phyloP scores from a whole-genome alignment of 805 yeast genomes.

The Sugiyamaella smithiae region DNA sequence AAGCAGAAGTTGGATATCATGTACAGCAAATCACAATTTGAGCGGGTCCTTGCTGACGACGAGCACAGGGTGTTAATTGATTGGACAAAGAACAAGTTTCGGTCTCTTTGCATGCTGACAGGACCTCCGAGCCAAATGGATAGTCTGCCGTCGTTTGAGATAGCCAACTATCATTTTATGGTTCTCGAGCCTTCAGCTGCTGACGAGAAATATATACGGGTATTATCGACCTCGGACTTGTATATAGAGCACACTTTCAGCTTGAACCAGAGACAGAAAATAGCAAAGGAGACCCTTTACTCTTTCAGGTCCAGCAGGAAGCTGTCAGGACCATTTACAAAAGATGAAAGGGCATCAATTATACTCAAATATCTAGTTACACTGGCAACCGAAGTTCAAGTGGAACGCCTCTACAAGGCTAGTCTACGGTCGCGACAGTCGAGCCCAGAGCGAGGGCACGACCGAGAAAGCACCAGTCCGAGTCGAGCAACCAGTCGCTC shows the following conservation, averaged over 20 bases:
- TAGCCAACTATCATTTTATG: conserved; percentile 28
- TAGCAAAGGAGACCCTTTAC: conserved; percentile 38
- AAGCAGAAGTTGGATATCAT: conserved; percentile 49
- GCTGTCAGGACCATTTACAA: conserved; percentile 19
- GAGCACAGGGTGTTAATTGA: conserved; percentile 66
- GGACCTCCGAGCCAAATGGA: conserved; percentile 44
- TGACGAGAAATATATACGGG: conserved; percentile 45
- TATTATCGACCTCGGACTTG: conserved; percentile 48
- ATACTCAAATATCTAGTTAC: conserved; percentile 48
- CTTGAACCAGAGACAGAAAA: conserved; percentile 38
- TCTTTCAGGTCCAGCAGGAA: background rate
- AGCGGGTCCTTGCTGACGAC: conserved; percentile 42
- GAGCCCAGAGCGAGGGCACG: background rate
- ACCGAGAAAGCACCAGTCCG: background rate
- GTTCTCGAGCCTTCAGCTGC: conserved; percentile 43
- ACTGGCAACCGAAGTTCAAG: conserved; percentile 61
- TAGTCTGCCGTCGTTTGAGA: conserved; percentile 30
- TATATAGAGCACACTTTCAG: conserved; percentile 56
- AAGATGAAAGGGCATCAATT: conserved; percentile 45
- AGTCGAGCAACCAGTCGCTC: background rate
- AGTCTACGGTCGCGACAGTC: conserved; percentile 27
- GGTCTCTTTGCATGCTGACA: conserved; percentile 56
- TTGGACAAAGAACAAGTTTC: conserved; percentile 62
- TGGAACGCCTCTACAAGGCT: conserved; percentile 60
- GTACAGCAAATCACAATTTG: conserved; percentile 50